phyloP scores from a whole-genome alignment of 177 flowering plant genomes.

The Tripterygium wilfordii region DNA sequence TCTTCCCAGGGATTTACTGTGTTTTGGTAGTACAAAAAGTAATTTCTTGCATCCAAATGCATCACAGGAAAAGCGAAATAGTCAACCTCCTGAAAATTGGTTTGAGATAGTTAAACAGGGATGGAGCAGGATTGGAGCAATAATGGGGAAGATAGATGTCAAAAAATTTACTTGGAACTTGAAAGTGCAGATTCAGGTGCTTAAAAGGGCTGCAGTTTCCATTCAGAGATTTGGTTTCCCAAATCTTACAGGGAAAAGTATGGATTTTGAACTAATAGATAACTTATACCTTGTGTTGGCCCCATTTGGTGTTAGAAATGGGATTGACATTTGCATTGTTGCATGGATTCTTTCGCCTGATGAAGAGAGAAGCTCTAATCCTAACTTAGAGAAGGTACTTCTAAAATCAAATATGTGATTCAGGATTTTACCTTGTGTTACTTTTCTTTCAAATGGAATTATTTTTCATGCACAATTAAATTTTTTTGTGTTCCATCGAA shows the following conservation, averaged over 20 bases:
- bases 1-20: slow-evolving; percentile 67
- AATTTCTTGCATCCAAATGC: slow-evolving; percentile 9
- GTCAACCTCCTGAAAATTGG: slow-evolving; percentile 13
- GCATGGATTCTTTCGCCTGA: slow-evolving; percentile 99
- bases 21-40: slow-evolving; percentile 18
- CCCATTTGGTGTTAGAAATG: slow-evolving; percentile 44
- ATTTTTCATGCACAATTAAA: too few relatives aligned
- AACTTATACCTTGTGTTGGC: slow-evolving; percentile 42
- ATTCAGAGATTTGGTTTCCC: slow-evolving; percentile 47
- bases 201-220: slow-evolving; percentile 59
- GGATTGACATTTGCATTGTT: slow-evolving; percentile 62
- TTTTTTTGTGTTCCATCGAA: too few relatives aligned
- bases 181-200: slow-evolving; percentile 80
- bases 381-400: slow-evolving; percentile 89
- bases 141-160: slow-evolving; percentile 44
- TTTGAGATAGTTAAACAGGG: slow-evolving; percentile 44
- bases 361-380: slow-evolving; percentile 83
- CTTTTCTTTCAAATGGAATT: too few relatives aligned
- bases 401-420: not conserved
- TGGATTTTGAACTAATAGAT: slow-evolving; percentile 50
- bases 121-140: slow-evolving; percentile 63
- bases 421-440: too few relatives aligned
- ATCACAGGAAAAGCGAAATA: slow-evolving; percentile 13
- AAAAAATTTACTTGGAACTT: slow-evolving; percentile 80
- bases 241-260: slow-evolving; percentile 23